phyloP scores from a whole-genome alignment of 805 yeast genomes.

The Kodamaea nitidulidarum region DNA sequence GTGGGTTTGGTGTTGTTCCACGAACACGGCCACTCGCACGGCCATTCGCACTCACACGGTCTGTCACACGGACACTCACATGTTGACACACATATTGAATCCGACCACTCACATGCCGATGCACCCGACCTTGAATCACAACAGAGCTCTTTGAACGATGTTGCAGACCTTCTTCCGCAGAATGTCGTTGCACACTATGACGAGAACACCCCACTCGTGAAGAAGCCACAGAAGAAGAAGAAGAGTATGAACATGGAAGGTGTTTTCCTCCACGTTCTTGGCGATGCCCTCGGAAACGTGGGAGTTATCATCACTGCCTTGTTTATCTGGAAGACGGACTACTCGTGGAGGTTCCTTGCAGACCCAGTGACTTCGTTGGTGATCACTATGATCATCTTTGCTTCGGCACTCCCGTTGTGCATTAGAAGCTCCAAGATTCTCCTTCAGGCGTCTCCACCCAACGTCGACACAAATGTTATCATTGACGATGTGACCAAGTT shows the following conservation, averaged over 20 bases:
- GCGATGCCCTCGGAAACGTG: conserved; percentile 92
- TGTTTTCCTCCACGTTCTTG: conserved; percentile 89
- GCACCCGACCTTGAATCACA: conserved; percentile 8
- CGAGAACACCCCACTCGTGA: conserved; percentile 36
- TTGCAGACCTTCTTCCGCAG: conserved; percentile 43
- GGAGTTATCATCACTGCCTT: conserved; percentile 90
- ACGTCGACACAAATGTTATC: conserved; percentile 71
- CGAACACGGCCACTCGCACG: conserved; percentile 52
- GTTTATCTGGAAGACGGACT: conserved; percentile 91
- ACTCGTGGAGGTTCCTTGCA: conserved; percentile 77
- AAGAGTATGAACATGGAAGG: conserved; percentile 96
- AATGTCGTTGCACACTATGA: conserved; percentile 40
- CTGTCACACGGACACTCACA: too few species aligned
- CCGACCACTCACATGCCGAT: too few species aligned
- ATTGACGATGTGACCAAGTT: conserved; percentile 62
- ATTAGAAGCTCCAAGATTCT: conserved; percentile 80
- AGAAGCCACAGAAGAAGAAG: conserved; percentile 23
- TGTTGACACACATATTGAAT: too few species aligned
- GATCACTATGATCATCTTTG: conserved; percentile 83
- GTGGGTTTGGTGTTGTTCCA: conserved; percentile 85
- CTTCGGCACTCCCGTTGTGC: conserved; percentile 89
- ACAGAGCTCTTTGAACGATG: conserved; percentile 24
- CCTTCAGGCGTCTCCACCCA: conserved; percentile 89
- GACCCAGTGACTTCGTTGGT: conserved; percentile 85
- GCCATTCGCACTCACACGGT: conserved; percentile 34